Base-by-base conservation (phyloP, 257 asterid species). In the Nicotiana benthamiana region DNA sequence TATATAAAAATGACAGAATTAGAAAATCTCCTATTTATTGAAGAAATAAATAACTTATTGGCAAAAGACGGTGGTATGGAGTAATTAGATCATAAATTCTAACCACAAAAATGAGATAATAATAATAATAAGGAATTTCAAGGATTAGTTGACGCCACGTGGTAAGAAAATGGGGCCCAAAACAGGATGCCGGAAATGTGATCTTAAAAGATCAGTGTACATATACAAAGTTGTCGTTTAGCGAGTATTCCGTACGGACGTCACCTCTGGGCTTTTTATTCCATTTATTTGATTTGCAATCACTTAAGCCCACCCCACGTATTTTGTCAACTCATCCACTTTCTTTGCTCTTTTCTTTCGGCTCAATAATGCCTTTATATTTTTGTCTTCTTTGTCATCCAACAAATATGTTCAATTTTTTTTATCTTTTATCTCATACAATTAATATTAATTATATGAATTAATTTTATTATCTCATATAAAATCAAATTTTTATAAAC, bases 241-340 rank as follows among this genome's bases (percentile, higher is more conserved):
- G 56, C 27, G 32, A 34, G 90, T 89, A 89, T 89, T 64, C 79
- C 84, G 92, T 89, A 89, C 92, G 89, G 87, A 78, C 67, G 57
- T 61, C 81, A 52, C 67, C 80, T 18, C 74, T 82, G 75, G 30
- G 63, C 67, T 27, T 34, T 40, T 17, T 17, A 40, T 24, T 52
- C 77, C 36, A 72, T 72, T 43, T 4, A 15, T 54, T 79, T 63
- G 64, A 63, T 43, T 70, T 70, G 59, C 36, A 43, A 40, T 76
- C 67, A 32, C 65, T 76, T 8, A 53, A 30, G 81, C 81, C 81
- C 81, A 59, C 40, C 63, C 24, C 22, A 34, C 52, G 22, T 13
- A 4, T 40, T 68, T 36, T 20, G 64, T 59, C 64, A 20, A 59
- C 75, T 17, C 30, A 18, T 2, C 27, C 4, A 1, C n/a, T 4